Evolutionary conservation across 140 eudicot genomes (phyloP), one percentile per base, ranked within the genome.

Genomic region (Cichorium intybus): DNA sequence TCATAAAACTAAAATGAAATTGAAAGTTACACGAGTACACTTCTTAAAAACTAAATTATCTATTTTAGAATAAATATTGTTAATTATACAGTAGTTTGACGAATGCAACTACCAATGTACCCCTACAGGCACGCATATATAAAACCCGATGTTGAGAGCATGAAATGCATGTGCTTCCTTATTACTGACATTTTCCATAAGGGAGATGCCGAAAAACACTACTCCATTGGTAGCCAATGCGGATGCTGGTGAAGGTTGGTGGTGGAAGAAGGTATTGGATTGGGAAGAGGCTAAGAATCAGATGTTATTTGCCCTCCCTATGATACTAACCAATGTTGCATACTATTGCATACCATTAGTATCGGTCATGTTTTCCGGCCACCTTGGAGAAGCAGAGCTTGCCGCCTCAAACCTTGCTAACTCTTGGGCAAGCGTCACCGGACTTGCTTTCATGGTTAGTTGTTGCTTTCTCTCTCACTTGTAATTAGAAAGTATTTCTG

Each of bases 361-460:
- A 1, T 89, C 97, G 0, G 95, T 86, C 5, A 89, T 89, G 97
- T 89, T 82, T 10, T 88, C 88, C 23, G 97, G 95, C 52, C 97
- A 89, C 57, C 84, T 84, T 29, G 93, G 97, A 5, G 85, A 89
- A 23, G 87, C 79, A 29, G 78, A 89, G 72, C 95, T 86, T 20
- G 95, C 97, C 28, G 81, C 80, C 61, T 62, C 97, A 3, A 89
- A 81, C 24, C 97, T 89, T 1, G 97, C 93, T 5, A 89, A 89
- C 58, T 86, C 95, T 11, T 86, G 95, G 97, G 81, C 92, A 34
- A 72, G 61, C 47, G 97, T 89, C 75, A 63, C 95, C 52, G 97
- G 97, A 4, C 39, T 89, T 43, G 60, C 90, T 24, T 70, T 88
- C 70, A 66, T 85, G 96, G 95, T 88, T 75, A 27, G 43, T 47